These are phyloP conservation scores for Metarhizium brunneum DNA, from an alignment of 2,329 filamentous ascomycete species.

Conservation along the genomic window DNA sequence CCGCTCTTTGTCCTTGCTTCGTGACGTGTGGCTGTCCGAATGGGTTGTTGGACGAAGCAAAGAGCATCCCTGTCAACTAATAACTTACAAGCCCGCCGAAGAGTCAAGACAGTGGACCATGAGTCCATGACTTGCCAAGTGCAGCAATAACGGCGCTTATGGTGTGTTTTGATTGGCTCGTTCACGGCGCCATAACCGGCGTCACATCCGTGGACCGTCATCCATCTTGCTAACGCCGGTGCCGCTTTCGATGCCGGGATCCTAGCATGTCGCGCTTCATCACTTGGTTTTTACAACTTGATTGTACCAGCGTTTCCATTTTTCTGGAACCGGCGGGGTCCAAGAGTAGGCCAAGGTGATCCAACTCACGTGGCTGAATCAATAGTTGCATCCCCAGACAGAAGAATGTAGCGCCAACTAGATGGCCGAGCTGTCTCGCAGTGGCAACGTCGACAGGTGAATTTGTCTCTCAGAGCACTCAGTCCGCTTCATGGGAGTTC, in stretches of 20 bases:
- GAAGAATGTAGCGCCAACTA: too few species aligned
- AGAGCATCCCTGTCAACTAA: not conserved
- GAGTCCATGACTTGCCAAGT: slow-evolving; percentile 16
- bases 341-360: too few species aligned
- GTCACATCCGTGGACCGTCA: slow-evolving; percentile 11
- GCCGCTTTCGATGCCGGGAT: not conserved
- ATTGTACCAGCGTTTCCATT: not conserved
- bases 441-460: too few species aligned
- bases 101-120: slow-evolving; percentile 11
- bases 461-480: too few species aligned
- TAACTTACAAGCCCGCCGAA: slow-evolving; percentile 10
- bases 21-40: not conserved
- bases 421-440: too few species aligned
- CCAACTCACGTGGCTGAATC: not conserved
- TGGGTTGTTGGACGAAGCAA: not conserved
- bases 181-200: slow-evolving; percentile 8
- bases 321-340: not conserved
- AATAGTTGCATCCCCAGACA: not conserved
- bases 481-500: too few species aligned
- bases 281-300: not conserved
- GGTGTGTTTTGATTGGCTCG: slow-evolving; percentile 16
- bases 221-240: not conserved
- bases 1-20: not conserved
- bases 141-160: slow-evolving; percentile 21
- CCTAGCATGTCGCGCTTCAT: not conserved